These are phyloP conservation scores for Rubus parviflorus DNA, from an alignment of 306 rosid genomes.

Conservation along the genomic window DNA sequence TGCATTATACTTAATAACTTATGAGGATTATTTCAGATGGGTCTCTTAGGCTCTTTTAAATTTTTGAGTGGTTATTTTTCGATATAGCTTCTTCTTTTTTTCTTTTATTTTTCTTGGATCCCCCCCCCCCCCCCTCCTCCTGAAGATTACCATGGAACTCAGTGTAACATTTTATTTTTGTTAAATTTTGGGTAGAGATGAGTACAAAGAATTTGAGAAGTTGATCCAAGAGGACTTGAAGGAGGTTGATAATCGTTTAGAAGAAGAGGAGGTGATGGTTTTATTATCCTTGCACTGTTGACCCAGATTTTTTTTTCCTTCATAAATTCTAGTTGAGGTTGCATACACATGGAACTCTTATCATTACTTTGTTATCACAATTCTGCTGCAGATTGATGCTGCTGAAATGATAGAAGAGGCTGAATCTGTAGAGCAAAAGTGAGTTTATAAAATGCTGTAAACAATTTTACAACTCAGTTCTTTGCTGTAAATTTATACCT, in stretches of 20 bases:
- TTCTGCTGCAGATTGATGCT: slow-evolving; percentile 70
- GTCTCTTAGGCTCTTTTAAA: background rate
- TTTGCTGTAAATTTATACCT: background rate
- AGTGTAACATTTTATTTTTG: slow-evolving; percentile 26
- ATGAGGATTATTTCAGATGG: background rate
- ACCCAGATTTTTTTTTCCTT: background rate
- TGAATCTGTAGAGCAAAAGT: slow-evolving; percentile 84
- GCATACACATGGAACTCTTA: background rate
- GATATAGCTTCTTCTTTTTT: background rate
- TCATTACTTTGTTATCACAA: slow-evolving; percentile 22
- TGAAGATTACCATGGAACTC: slow-evolving; percentile 3
- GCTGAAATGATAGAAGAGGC: slow-evolving; percentile 89
- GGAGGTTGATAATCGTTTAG: slow-evolving; percentile 87
- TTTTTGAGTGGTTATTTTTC: background rate
- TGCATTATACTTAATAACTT: background rate
- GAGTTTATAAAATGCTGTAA: slow-evolving; percentile 17
- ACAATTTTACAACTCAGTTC: background rate
- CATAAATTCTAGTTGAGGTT: background rate
- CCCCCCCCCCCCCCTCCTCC: background rate
- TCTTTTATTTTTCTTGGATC: no score
- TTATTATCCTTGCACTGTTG: slow-evolving; percentile 18
- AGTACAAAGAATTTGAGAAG: slow-evolving; percentile 94
- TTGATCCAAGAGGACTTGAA: slow-evolving; percentile 89
- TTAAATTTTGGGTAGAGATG: slow-evolving; percentile 59
- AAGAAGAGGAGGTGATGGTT: slow-evolving; percentile 86